Percentiles rank a stretch among this genome's conserved stretches.
Conservation (phyloP, 805 yeast genomes). For the Torulaspora gathmanii region DNA sequence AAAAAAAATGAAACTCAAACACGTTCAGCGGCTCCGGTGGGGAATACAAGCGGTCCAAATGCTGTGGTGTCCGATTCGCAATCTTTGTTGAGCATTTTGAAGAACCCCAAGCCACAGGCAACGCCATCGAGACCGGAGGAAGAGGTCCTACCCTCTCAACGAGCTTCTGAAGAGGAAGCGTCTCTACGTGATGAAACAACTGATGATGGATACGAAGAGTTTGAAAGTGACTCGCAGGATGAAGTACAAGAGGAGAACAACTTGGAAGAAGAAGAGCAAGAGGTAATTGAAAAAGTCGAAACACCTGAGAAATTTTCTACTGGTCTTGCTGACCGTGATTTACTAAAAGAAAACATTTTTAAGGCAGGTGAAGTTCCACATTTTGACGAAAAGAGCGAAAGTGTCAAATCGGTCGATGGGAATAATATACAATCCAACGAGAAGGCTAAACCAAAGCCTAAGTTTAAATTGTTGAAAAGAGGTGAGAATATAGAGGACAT, state of each 20-base stretch:
- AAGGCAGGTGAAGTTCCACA: conserved; percentile 24
- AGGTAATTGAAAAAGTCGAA: conserved; percentile 15
- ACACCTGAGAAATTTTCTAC: conserved; percentile 7
- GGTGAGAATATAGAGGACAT: conserved; percentile 34
- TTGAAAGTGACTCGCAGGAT: conserved; percentile 5
- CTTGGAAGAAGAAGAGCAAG: conserved; percentile 15
- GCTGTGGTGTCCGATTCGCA: conserved; percentile 14
- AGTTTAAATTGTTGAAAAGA: conserved; percentile 36
- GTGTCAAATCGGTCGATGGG: conserved; percentile 15
- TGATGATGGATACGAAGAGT: conserved; percentile 4
- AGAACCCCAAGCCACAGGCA: conserved; percentile 6
- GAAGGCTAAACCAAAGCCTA: conserved; percentile 26
- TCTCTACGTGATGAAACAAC: conserved; percentile 8
- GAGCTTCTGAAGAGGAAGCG: conserved; percentile 3
- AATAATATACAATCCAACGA: conserved; percentile 4
- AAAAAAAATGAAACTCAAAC: background rate
- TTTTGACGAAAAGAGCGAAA: conserved; percentile 16
- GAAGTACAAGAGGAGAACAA: conserved; percentile 2
- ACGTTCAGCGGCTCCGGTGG: background rate
- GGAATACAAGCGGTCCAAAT: background rate
- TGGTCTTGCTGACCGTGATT: conserved; percentile 4
- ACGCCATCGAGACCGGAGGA: no score
- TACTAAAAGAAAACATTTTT: conserved; percentile 17
- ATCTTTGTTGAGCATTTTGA: conserved; percentile 18
- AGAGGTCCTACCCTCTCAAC: background rate